Evolutionary conservation across 148 eudicot genomes (phyloP).

Genomic region (Persicaria maculosa): DNA sequence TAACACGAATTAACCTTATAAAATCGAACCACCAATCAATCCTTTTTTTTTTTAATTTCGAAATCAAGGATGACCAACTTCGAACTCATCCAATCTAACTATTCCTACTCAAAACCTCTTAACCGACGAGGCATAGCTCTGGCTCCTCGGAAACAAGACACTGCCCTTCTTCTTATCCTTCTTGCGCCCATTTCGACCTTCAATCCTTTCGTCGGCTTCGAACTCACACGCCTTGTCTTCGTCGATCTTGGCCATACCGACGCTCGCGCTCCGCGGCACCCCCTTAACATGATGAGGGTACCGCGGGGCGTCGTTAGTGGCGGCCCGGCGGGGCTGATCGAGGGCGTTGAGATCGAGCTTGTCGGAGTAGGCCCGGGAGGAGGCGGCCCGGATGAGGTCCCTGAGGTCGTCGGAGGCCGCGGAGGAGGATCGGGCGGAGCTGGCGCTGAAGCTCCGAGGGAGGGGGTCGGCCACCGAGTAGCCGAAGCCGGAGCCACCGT

Average conservation of each 20-base stretch:
- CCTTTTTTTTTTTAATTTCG: too few relatives aligned
- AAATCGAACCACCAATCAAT: too few relatives aligned
- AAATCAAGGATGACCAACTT: too few relatives aligned
- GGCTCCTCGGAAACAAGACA: constrained; percentile 7
- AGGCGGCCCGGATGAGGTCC: constrained; percentile 51
- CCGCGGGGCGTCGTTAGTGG: background rate
- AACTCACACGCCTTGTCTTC: constrained; percentile 46
- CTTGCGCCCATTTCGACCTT: background rate
- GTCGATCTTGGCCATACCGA: constrained; percentile 69
- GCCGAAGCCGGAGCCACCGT: constrained; percentile 6
- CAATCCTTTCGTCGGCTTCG: background rate
- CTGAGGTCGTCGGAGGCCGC: constrained; percentile 34
- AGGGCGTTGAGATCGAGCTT: constrained; percentile 15
- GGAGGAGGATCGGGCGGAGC: constrained; percentile 17
- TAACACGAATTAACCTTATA: too few relatives aligned
- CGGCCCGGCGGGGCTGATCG: background rate
- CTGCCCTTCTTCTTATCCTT: background rate
- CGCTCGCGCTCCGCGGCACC: constrained; percentile 57
- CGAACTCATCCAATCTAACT: too few relatives aligned
- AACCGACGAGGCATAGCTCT: background rate
- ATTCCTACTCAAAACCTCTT: too few relatives aligned
- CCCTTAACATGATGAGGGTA: background rate
- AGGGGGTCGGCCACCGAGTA: constrained; percentile 16
- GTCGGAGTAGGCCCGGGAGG: constrained; percentile 25
- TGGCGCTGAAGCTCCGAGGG: constrained; percentile 45